phyloP scores from a whole-genome alignment of 768 basidiomycete genomes.

The Floccularia luteovirens region DNA sequence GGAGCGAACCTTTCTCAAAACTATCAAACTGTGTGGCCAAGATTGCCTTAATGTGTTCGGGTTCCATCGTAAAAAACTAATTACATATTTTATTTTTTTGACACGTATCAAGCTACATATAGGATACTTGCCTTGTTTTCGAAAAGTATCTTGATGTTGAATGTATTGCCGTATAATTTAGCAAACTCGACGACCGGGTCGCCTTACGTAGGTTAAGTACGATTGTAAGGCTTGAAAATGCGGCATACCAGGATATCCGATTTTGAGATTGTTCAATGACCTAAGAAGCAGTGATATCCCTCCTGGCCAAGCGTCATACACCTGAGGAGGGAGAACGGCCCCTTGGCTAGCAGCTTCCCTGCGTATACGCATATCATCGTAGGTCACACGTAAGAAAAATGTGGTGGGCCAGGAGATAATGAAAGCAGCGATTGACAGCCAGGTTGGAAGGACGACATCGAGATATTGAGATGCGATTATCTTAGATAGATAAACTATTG shows the following conservation, averaged over 20 bases:
- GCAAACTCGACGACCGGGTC: slow-evolving; percentile 15
- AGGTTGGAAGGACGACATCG: slow-evolving; percentile 5
- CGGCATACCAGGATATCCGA: slow-evolving; percentile 16
- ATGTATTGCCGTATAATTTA: slow-evolving; percentile 19
- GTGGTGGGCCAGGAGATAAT: slow-evolving; percentile 10
- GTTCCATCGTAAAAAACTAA: slow-evolving; percentile 39
- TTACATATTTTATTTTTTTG: not conserved
- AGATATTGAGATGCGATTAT: slow-evolving; percentile 8
- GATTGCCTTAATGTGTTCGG: slow-evolving; percentile 42
- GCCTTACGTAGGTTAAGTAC: slow-evolving; percentile 12
- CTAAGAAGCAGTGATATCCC: slow-evolving; percentile 22
- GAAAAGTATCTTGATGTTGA: slow-evolving; percentile 25
- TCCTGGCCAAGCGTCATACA: slow-evolving; percentile 25
- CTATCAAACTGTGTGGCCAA: slow-evolving; percentile 28
- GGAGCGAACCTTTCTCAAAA: slow-evolving; percentile 23
- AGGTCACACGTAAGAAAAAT: slow-evolving; percentile 10
- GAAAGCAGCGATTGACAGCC: slow-evolving; percentile 8
- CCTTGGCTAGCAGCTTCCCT: slow-evolving; percentile 13
- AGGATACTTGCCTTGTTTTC: slow-evolving; percentile 23
- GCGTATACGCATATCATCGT: slow-evolving; percentile 4
- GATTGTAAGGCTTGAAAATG: not conserved
- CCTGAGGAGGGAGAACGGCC: slow-evolving; percentile 22
- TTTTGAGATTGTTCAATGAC: slow-evolving; percentile 14
- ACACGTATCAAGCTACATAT: not conserved
- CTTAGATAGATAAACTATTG: slow-evolving; percentile 10